Evolutionary conservation across 2,329 filamentous ascomycete species (phyloP), one percentile per base, ranked within the genome.

Genomic region (Nothophoma quercina): DNA sequence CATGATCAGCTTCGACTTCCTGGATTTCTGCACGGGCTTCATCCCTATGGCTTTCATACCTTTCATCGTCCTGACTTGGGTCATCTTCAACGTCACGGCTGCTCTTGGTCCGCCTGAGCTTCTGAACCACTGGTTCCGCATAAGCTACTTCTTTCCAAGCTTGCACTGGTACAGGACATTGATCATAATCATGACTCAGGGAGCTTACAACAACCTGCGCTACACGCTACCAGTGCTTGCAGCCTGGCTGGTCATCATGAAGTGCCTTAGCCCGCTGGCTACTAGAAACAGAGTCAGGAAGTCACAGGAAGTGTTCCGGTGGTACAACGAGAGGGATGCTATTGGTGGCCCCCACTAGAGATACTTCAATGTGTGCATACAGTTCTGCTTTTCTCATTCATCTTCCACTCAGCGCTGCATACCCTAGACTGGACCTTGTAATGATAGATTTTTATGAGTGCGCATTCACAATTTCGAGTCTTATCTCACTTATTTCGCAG

Each of bases 131-230:
- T 53, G 45, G 52, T 56, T 22, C 32, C 25, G 56, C 21, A 34
- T 55, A 34, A 47, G 26, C 29, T 43, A 53, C 12, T 44, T 57
- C 42, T 58, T 60, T 8, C 49, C 58, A 2, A 25, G 30, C 13
- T 29, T 56, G 12, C 55, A 58, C 22, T 58, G 51, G 55, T 56
- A 51, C 26, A 30, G 38, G 29, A 58, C 48, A 6, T 54, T 46
- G 16, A 51, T 56, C 30, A 56, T 51, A 0, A 54, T 55, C 15
- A 49, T 58, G 13, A 54, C 46, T 5, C 15, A 52, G 30, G 49
- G 58, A 16, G 49, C 32, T 2, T 42, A 41, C 9, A 54, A 50
- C 23, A 51, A 30, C 15, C 23, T 56, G 35, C 42, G 43, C 22
- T 54, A 56, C 40, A 60, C 49, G 0, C 26, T 56, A 5, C 58